A percentile compares a stretch with the other conserved stretches of the same genome.
Evolutionary conservation across 345 rosid genomes (phyloP).

Genomic region (Stellera chamaejasme): DNA sequence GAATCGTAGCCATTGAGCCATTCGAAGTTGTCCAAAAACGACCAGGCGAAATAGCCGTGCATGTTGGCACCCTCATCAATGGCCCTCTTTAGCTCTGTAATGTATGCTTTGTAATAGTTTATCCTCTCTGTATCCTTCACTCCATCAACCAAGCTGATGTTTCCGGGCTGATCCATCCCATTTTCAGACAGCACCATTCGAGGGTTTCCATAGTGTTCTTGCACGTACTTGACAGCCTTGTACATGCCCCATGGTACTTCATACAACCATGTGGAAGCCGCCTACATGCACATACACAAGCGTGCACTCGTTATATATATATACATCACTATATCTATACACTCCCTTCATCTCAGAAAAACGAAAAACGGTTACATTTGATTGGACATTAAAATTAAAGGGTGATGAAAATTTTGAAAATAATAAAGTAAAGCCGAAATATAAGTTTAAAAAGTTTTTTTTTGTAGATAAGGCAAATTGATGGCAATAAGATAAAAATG

Average conservation of each 20-base stretch:
- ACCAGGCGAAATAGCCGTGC: slow-evolving; percentile 24
- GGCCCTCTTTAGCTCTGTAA: slow-evolving; percentile 37
- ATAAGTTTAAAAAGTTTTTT: too few species aligned
- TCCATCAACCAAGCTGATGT: slow-evolving; percentile 19
- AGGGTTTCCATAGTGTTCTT: slow-evolving; percentile 45
- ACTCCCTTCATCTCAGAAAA: too few species aligned
- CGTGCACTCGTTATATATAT: not conserved
- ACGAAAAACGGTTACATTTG: too few species aligned
- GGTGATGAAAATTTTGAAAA: too few species aligned
- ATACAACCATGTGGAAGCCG: slow-evolving; percentile 45
- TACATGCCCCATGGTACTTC: slow-evolving; percentile 55
- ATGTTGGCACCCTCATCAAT: slow-evolving; percentile 24
- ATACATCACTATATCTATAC: not conserved
- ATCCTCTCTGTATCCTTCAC: slow-evolving; percentile 37
- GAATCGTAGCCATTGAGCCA: slow-evolving; percentile 17
- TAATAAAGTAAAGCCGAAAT: too few species aligned
- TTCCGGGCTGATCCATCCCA: slow-evolving; percentile 52
- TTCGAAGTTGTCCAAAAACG: slow-evolving; percentile 22
- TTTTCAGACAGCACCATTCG: slow-evolving; percentile 40
- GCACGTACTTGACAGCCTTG: slow-evolving; percentile 36
- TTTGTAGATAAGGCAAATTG: too few species aligned
- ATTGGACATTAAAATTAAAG: slow-evolving; percentile 5
- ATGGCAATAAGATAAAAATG: too few species aligned
- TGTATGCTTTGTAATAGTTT: slow-evolving; percentile 29
- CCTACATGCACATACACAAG: slow-evolving; percentile 21